phyloP scores from a whole-genome alignment of 2,329 filamentous ascomycete species.

The Cladophialophora exuberans region DNA sequence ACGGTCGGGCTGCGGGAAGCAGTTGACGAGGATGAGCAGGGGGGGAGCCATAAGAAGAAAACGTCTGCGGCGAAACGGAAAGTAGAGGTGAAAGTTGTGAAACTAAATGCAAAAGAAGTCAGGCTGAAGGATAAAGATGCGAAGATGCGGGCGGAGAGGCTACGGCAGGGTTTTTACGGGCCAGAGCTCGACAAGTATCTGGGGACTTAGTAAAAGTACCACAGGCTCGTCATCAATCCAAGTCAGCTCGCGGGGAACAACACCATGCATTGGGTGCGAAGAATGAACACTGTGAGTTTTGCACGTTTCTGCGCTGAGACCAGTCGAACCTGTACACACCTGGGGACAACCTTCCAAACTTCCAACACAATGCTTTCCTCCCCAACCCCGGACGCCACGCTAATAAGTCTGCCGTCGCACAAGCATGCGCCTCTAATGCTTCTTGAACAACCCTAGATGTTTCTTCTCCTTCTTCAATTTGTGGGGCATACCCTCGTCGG shows the following conservation, averaged over 20 bases:
- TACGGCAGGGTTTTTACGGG: conserved; percentile 73
- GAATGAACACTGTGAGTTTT: neutral
- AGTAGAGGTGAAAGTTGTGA: conserved; percentile 42
- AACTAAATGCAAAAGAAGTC: conserved; percentile 71
- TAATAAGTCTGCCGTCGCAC: conserved; percentile 16
- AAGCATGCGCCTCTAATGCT: conserved; percentile 25
- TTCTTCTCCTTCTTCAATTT: conserved; percentile 63
- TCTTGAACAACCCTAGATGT: conserved; percentile 44
- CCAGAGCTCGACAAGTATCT: conserved; percentile 79
- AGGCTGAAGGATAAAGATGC: conserved; percentile 65
- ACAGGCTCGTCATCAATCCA: conserved; percentile 13
- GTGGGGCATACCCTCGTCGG: conserved; percentile 20
- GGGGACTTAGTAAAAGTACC: conserved; percentile 39
- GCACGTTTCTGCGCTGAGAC: neutral
- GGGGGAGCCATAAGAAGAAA: conserved; percentile 36
- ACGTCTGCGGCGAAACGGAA: conserved; percentile 43
- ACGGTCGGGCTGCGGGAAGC: conserved; percentile 71
- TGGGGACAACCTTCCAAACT: neutral
- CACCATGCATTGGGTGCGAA: neutral
- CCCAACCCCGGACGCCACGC: conserved; percentile 27
- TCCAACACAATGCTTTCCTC: neutral
- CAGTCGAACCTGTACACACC: neutral
- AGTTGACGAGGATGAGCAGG: conserved; percentile 24
- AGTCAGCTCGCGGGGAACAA: neutral
- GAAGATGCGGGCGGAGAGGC: conserved; percentile 63